Base-by-base conservation (phyloP, 1,284 basidiomycete genomes). In the Sphaerobolus stellatus region DNA sequence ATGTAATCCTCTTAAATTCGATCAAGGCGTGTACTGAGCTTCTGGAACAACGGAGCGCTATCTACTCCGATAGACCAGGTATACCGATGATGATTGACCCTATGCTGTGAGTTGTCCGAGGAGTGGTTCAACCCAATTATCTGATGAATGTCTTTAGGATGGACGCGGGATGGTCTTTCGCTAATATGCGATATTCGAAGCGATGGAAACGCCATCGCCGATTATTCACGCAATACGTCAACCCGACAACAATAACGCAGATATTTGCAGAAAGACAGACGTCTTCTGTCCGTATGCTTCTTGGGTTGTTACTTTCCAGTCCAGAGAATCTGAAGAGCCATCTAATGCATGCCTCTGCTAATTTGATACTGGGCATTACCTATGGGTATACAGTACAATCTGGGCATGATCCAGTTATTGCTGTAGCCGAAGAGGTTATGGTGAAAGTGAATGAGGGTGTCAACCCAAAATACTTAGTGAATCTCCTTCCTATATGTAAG, bases 141-240 rank as follows among this genome's bases (percentile, higher is more conserved):
- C 30, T 16, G 34, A 16, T 16, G 30, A n/a, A 50, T 38, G 31
- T 11, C 16, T 4, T n/a, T 62, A 56, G 61, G 41, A 62, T 62
- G 61, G 60, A 60, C 11, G 57, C 58, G 55, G 61, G 61, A 43
- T 62, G 61, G 61, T 57, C 61, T 14, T 60, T 62, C 30, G 58
- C 58, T 14, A 54, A 62, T 22, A 62, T 62, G 61, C 56, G 61
- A 7, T 62, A 62, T 36, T 58, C 58, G 8, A 52, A 52, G 4
- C 51, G 55, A 18, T 62, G 61, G 61, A 60, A 54, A 47, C 54
- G 61, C 48, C 61, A 62, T 22, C 61, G 61, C 16, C 61, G 61
- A 24, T 54, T 62, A 3, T 60, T 62, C 33, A 58, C 56, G 36
- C 51, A 41, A 7, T 55, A 60, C 41, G 58, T 62, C 55, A 60